Percentiles rank a stretch among this genome's conserved stretches.
Evolutionary conservation across 441 rosid genomes (phyloP).

Genomic region (Omphalea diandra): DNA sequence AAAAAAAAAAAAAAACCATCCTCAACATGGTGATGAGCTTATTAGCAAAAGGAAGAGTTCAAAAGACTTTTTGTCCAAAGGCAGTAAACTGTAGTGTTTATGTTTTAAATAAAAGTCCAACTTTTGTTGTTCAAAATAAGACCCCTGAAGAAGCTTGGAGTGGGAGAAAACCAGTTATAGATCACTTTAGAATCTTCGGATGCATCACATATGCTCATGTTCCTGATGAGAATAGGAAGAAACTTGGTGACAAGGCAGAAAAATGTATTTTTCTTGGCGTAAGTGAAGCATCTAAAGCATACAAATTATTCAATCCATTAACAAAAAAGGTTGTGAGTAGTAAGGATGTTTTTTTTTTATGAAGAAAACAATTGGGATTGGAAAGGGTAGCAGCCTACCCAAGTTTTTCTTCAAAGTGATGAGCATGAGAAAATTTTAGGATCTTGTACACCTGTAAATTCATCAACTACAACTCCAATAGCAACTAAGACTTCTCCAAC

Average conservation of each 20-base stretch:
- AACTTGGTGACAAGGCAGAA: not conserved
- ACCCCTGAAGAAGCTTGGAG: conserved; percentile 1
- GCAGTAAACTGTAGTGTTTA: not conserved
- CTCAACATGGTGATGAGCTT: conserved; percentile 6
- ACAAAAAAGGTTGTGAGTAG: too few relatives aligned
- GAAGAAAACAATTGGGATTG: not conserved
- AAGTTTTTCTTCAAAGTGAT: not conserved
- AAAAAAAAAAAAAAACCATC: not conserved
- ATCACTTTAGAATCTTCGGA: too few relatives aligned
- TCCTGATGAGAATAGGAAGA: not conserved
- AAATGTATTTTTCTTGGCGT: not conserved
- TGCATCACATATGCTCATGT: not conserved
- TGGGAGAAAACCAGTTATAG: not conserved
- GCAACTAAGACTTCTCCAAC: too few relatives aligned
- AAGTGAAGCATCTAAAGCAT: not conserved
- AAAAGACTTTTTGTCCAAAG: not conserved
- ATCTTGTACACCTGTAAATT: too few relatives aligned
- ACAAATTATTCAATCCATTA: not conserved
- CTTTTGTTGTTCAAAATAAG: not conserved
- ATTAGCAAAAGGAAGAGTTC: not conserved
- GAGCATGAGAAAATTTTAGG: too few relatives aligned
- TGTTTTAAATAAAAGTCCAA: not conserved
- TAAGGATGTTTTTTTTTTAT: not conserved
- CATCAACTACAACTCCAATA: too few relatives aligned
- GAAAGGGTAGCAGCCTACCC: not conserved